A percentile compares a stretch with the other conserved stretches of the same genome.
Evolutionary conservation across 345 rosid species (phyloP).

Genomic region (Barbarea vulgaris): DNA sequence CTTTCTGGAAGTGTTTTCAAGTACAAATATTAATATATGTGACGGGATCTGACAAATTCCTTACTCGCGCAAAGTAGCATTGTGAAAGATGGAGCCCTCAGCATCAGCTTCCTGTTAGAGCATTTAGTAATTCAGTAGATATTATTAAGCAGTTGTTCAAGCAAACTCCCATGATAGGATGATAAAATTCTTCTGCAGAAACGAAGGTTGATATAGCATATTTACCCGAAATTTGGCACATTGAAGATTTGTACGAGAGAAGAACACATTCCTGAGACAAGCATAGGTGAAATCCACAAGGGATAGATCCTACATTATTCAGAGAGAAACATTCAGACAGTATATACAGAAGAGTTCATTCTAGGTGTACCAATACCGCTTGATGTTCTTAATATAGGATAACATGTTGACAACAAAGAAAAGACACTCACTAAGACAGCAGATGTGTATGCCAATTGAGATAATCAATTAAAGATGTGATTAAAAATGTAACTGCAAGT

Average conservation of each 20-base stretch:
- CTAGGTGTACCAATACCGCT: not conserved
- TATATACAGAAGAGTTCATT: not conserved
- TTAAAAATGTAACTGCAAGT: not conserved
- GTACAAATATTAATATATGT: not conserved
- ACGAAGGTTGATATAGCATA: conserved; percentile 2
- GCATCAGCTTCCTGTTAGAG: conserved; percentile 75
- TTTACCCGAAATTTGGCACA: conserved; percentile 83
- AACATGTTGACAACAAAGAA: not conserved
- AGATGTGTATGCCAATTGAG: not conserved
- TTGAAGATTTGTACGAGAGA: conserved; percentile 91
- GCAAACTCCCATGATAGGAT: not conserved
- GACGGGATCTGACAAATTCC: conserved; percentile 32
- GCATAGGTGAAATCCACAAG: conserved; percentile 89
- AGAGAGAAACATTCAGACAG: conserved; percentile 15
- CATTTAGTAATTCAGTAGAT: conserved; percentile 30
- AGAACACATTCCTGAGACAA: conserved; percentile 77
- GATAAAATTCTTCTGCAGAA: not conserved
- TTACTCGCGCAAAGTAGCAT: conserved; percentile 95
- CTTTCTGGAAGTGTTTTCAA: not conserved
- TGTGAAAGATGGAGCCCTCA: conserved; percentile 78
- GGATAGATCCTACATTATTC: conserved; percentile 71
- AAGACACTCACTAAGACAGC: not conserved
- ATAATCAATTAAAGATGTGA: not conserved
- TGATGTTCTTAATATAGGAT: not conserved
- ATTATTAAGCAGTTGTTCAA: conserved; percentile 7